Conservation (phyloP, 345 rosid species). For the Sisymbrium altissimum region DNA sequence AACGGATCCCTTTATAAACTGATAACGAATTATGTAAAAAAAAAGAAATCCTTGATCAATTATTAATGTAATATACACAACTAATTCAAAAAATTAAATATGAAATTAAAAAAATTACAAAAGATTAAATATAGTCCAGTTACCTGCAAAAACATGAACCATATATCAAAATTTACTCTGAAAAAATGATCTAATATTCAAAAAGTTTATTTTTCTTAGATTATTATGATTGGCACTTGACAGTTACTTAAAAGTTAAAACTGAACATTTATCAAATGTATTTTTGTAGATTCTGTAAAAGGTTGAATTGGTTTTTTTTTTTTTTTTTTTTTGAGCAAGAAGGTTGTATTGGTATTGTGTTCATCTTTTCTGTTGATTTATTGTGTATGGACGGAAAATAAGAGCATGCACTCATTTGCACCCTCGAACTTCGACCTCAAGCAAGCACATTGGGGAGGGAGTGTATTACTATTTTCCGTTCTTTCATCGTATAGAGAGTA, state of each 20-base stretch:
- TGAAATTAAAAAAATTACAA: neutral
- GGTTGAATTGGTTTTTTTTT: too few relatives aligned
- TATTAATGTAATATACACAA: neutral
- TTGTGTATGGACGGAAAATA: neutral
- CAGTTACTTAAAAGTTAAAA: neutral
- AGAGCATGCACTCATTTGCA: too few relatives aligned
- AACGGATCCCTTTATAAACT: neutral
- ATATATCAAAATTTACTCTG: neutral
- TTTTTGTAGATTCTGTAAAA: too few relatives aligned
- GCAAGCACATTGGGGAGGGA: too few relatives aligned
- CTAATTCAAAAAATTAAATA: neutral
- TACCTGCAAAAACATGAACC: slow-evolving; percentile 27
- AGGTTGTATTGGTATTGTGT: neutral
- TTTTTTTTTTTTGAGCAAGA: too few relatives aligned
- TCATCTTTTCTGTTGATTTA: neutral
- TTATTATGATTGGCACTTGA: neutral
- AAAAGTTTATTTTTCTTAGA: neutral
- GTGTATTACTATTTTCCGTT: too few relatives aligned
- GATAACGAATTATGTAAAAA: neutral
- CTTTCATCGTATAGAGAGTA: too few relatives aligned
- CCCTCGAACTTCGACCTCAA: too few relatives aligned
- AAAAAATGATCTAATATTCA: neutral
- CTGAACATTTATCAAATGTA: neutral
- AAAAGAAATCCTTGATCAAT: neutral
- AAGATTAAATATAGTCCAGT: neutral